A percentile compares a stretch with the other conserved stretches of the same genome.
These are phyloP conservation scores for Stramenopiles sp. DNA, from an alignment of 352 stramenopile genomes.

Conservation along the genomic window DNA sequence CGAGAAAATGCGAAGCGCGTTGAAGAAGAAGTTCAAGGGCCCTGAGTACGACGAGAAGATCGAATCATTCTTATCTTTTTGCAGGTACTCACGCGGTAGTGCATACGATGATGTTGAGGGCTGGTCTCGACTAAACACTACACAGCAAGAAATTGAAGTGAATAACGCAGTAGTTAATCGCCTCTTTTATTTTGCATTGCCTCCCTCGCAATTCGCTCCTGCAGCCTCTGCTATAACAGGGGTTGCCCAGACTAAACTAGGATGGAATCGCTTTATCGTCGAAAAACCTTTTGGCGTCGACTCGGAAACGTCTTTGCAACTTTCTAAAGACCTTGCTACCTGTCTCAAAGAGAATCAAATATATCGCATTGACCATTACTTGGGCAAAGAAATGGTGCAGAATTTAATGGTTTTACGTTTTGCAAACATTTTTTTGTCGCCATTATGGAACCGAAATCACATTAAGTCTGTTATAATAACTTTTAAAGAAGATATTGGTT, in stretches of 20 bases:
- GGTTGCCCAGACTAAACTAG: constrained; percentile 47
- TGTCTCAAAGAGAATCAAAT: constrained; percentile 60
- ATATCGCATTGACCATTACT: constrained; percentile 91
- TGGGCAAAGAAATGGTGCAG: constrained; percentile 94
- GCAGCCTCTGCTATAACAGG: constrained; percentile 69
- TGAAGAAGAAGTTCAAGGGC: constrained; percentile 35
- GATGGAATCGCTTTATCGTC: constrained; percentile 87
- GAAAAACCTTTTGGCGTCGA: constrained; percentile 96
- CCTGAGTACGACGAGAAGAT: constrained; percentile 17
- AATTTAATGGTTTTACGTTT: constrained; percentile 90
- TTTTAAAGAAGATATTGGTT: constrained; percentile 92
- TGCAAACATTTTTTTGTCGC: constrained; percentile 81
- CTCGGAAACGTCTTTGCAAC: constrained; percentile 63
- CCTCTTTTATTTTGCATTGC: constrained; percentile 91
- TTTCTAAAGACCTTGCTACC: constrained; percentile 56
- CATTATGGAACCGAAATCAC: constrained; percentile 84
- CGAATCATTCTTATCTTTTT: neutral
- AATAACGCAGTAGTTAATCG: constrained; percentile 33
- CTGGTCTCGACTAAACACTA: neutral
- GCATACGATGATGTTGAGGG: neutral
- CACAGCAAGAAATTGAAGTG: neutral
- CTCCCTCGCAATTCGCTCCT: constrained; percentile 80
- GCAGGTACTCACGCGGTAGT: neutral
- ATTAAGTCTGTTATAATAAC: constrained; percentile 87
- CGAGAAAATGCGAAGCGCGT: constrained; percentile 38